Base-by-base conservation (phyloP, 2,329 filamentous ascomycete species). In the Aspergillus quadricinctus region DNA sequence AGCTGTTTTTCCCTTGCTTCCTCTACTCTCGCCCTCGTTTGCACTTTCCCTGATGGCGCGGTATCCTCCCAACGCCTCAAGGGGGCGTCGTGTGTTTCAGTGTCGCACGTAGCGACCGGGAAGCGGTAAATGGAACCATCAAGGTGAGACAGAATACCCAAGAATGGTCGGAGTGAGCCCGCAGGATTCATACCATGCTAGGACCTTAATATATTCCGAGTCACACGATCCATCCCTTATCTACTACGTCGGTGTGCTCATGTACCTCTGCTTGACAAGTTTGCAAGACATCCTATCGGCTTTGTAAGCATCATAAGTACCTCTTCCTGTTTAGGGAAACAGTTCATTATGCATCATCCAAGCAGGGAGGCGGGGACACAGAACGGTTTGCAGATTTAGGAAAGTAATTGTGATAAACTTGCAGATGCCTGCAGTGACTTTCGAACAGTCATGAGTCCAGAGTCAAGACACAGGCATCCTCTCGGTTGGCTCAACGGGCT, bases 141-240 rank as follows among this genome's bases (percentile, higher is more conserved):
- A 46, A 46, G 4, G 21, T 9, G 19, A 46, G 21, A 37, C 31
- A 3, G 14, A n/a, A 17, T 37, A 37, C 17, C 10, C 43, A 25
- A 46, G 14, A 14, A 23, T 23, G 21, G 21, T 14, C 23, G 21
- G 7, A 46, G 21, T 23, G 21, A 23, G 14, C n/a, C 19, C 19
- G 11, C 21, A 14, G 11, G 5, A 23, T 46, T 46, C 11, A 46
- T 14, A 17, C 23, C 21, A 46, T 27, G 40, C 40, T 19, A 43
- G 40, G 40, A 46, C 37, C 37, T 40, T 45, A 35, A 53, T 53
- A 55, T 46, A 23, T 40, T 19, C 43, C 48, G 40, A 56, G 61
- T 64, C 62, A 64, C 62, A 64, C 60, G 61, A 60, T 61, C 52
- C 49, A 49, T 23, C 21, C 43, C 23, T 46, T 17, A 14, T 35